Evolutionary conservation across 257 asterid species (phyloP).

Genomic region (Dorcoceras hygrometricum): DNA sequence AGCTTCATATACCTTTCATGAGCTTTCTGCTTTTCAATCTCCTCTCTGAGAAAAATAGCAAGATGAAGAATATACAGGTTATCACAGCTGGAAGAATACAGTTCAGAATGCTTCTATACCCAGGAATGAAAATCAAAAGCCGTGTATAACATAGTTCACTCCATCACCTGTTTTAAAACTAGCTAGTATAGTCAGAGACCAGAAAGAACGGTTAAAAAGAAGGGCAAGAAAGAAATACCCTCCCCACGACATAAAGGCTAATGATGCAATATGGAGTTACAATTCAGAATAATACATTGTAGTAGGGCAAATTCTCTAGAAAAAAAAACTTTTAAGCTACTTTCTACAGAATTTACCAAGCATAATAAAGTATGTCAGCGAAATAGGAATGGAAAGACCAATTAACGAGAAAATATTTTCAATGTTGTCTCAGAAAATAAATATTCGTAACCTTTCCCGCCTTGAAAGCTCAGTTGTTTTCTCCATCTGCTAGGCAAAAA

Average conservation of each 20-base stretch:
- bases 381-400: not conserved
- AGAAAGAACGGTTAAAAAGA: too few relatives aligned
- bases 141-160: not conserved
- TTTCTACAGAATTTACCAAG: not conserved
- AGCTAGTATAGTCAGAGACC: not conserved
- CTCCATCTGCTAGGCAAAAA: conserved; percentile 52
- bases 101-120: conserved; percentile 6
- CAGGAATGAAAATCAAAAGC: not conserved
- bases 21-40: conserved; percentile 85
- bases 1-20: conserved; percentile 96
- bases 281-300: not conserved
- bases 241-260: too few relatives aligned
- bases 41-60: conserved; percentile 58
- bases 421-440: not conserved
- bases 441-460: conserved; percentile 68
- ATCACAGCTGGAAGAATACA: not conserved
- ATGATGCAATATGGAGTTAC: not conserved
- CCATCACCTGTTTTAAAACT: not conserved
- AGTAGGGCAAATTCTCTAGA: not conserved
- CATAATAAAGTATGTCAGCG: not conserved
- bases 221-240: too few relatives aligned
- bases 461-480: conserved; percentile 92
- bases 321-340: not conserved
- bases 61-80: not conserved
- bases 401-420: not conserved